These are phyloP conservation scores for Chlorella sp. DNA, from an alignment of 139 green algal genomes.

Conservation along the genomic window DNA sequence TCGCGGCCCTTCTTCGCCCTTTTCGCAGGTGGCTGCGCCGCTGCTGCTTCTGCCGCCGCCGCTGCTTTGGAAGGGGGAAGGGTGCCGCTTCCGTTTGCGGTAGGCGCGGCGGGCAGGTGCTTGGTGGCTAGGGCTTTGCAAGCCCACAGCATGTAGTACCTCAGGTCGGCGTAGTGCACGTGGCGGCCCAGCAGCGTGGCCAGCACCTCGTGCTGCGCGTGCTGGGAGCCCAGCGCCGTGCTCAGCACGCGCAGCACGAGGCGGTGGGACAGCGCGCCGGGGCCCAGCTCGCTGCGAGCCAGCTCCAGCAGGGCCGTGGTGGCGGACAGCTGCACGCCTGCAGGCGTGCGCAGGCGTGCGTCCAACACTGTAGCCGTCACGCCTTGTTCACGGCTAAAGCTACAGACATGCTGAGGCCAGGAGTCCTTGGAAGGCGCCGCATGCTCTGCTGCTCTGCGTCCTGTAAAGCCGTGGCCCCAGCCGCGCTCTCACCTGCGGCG, in stretches of 20 bases:
- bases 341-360: background rate
- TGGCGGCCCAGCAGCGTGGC: slow-evolving; percentile 47
- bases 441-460: no score
- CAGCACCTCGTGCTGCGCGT: slow-evolving; percentile 22
- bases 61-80: no score
- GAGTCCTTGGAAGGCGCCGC: no score
- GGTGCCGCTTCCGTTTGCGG: no score
- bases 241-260: background rate
- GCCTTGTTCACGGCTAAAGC: background rate
- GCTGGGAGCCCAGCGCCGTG: background rate
- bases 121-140: slow-evolving; percentile 9
- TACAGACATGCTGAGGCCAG: background rate
- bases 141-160: slow-evolving; percentile 56
- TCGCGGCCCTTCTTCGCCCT: no score
- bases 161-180: slow-evolving; percentile 49
- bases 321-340: background rate
- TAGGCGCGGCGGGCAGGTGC: background rate
- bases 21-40: background rate
- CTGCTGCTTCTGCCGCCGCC: background rate
- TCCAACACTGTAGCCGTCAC: background rate
- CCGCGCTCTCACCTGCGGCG: no score
- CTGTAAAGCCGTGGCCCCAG: no score
- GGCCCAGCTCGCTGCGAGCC: background rate
- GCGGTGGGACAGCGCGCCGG: background rate
- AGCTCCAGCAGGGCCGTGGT: background rate